Conservation (phyloP, 2,329 filamentous ascomycete genomes). For the Ophiostoma sp. region DNA sequence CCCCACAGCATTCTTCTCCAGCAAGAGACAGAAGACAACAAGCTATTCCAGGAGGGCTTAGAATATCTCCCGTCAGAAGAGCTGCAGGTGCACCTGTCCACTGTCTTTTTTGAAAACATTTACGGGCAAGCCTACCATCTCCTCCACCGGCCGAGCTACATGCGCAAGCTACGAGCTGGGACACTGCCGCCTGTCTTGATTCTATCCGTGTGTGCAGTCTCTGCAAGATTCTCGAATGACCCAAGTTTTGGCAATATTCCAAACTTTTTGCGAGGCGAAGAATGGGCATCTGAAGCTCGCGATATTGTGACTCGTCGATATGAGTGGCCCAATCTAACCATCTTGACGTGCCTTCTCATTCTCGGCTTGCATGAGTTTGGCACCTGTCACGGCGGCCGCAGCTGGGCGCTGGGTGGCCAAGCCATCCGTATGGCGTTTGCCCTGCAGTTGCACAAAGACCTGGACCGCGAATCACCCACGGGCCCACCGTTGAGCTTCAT, state of each 20-base stretch:
- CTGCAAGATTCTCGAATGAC: slow-evolving; percentile 90
- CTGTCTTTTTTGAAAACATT: slow-evolving; percentile 91
- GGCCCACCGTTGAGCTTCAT: slow-evolving; percentile 73
- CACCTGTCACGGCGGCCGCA: slow-evolving; percentile 90
- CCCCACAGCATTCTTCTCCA: slow-evolving; percentile 43
- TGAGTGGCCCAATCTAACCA: slow-evolving; percentile 93
- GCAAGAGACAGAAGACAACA: slow-evolving; percentile 67
- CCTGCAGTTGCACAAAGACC: slow-evolving; percentile 83
- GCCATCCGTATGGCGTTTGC: slow-evolving; percentile 97
- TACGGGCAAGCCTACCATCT: slow-evolving; percentile 95
- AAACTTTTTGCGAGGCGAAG: slow-evolving; percentile 81
- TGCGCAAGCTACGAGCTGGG: slow-evolving; percentile 69
- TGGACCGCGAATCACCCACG: slow-evolving; percentile 70
- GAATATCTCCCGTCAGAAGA: slow-evolving; percentile 80
- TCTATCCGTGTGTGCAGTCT: slow-evolving; percentile 89
- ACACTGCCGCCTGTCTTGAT: slow-evolving; percentile 83
- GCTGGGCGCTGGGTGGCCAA: slow-evolving; percentile 93
- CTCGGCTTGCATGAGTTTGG: slow-evolving; percentile 93
- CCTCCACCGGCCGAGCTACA: slow-evolving; percentile 94
- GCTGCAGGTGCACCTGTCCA: slow-evolving; percentile 85
- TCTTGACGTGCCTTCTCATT: slow-evolving; percentile 82
- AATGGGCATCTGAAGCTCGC: slow-evolving; percentile 82
- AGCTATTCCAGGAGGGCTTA: slow-evolving; percentile 71
- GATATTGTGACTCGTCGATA: slow-evolving; percentile 83
- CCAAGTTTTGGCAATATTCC: slow-evolving; percentile 63